Conservation (phyloP, 352 stramenopile genomes). For the Phytophthora uliginosa region DNA sequence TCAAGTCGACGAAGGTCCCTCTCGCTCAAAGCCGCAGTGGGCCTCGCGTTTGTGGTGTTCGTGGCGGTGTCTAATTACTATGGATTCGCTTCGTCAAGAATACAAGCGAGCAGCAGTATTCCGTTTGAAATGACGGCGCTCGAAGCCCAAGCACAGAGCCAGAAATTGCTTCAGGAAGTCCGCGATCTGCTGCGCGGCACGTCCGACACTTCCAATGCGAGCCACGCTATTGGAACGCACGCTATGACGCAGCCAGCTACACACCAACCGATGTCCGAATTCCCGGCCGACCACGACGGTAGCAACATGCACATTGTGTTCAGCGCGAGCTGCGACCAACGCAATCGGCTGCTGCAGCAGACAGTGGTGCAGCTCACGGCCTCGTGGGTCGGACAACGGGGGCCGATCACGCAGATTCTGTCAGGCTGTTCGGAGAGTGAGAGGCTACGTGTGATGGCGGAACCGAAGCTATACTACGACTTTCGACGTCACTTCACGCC, state of each 20-base stretch:
- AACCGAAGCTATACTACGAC: not conserved
- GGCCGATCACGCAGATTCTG: not conserved
- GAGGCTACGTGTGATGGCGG: not conserved
- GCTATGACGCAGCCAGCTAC: not conserved
- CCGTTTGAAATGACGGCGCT: not conserved
- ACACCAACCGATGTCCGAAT: not conserved
- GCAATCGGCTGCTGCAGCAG: not conserved
- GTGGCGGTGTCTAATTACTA: not conserved
- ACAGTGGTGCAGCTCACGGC: not conserved
- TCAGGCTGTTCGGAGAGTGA: not conserved
- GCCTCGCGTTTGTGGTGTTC: not conserved
- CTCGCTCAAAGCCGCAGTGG: not conserved
- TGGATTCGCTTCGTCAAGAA: not conserved
- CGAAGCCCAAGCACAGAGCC: not conserved
- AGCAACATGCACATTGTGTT: not conserved
- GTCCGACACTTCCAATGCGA: not conserved
- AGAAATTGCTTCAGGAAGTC: not conserved
- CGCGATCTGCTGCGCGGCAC: not conserved
- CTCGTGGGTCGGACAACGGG: not conserved
- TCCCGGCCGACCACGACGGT: not conserved
- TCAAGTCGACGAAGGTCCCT: not conserved
- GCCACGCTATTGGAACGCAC: not conserved
- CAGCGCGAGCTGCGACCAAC: not conserved
- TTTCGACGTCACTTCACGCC: not conserved
- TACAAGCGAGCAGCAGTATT: not conserved